A percentile compares a stretch with the other conserved stretches of the same genome.
Conservation (phyloP, 2,329 filamentous ascomycete genomes). For the Dactylonectria estremocensis region DNA sequence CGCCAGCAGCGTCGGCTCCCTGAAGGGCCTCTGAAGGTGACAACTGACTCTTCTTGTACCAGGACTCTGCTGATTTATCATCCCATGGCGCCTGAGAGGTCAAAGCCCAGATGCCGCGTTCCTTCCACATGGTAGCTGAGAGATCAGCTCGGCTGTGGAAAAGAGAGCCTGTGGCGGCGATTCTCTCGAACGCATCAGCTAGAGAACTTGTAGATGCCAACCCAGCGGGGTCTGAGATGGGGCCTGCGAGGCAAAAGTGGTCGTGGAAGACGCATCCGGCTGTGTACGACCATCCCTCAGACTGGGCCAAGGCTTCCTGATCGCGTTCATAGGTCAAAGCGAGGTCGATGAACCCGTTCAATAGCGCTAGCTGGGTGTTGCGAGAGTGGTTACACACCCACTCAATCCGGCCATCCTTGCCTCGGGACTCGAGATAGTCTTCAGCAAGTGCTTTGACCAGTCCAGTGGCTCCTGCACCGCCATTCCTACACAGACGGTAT, state of each 20-base stretch:
- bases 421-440: slow-evolving; percentile 1
- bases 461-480: slow-evolving; percentile 6
- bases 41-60: slow-evolving; percentile 7
- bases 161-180: background rate
- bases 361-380: slow-evolving; percentile 13
- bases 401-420: background rate
- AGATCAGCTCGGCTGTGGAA: slow-evolving; percentile 10
- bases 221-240: slow-evolving; percentile 1
- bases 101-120: slow-evolving; percentile 5
- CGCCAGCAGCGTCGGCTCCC: background rate
- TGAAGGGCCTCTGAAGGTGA: background rate
- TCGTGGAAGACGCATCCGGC: slow-evolving; percentile 16
- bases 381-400: slow-evolving; percentile 22
- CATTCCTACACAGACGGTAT: background rate
- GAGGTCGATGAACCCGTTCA: slow-evolving; percentile 11
- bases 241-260: slow-evolving; percentile 12
- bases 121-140: slow-evolving; percentile 19
- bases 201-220: background rate
- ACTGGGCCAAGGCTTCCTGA: slow-evolving; percentile 1
- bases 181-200: background rate
- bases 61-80: background rate
- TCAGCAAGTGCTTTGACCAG: slow-evolving; percentile 17
- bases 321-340: slow-evolving; percentile 17
- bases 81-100: background rate
- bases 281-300: slow-evolving; percentile 11